phyloP scores from a whole-genome alignment of 1,284 basidiomycete genomes.

The Waitea zeae region DNA sequence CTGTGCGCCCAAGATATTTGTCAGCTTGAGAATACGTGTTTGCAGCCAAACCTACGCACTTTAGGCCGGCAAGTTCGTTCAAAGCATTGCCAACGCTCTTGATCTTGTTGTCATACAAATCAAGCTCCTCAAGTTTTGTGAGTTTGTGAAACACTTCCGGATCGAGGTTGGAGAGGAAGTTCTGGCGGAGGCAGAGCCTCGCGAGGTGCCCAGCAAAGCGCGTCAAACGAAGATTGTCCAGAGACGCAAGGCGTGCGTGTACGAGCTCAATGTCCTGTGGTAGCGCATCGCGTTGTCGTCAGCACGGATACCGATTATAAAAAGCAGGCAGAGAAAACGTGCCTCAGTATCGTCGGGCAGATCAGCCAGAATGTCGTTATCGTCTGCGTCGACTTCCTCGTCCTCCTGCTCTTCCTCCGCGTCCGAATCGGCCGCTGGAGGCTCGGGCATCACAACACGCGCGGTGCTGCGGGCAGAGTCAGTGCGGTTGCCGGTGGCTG shows the following conservation, averaged over 20 bases:
- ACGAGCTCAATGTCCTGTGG: constrained; percentile 88
- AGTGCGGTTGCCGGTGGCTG: too few species aligned
- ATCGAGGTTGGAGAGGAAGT: constrained; percentile 62
- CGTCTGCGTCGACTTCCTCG: constrained; percentile 18
- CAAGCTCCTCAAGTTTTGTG: constrained; percentile 68
- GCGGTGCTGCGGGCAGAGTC: too few species aligned
- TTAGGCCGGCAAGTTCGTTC: constrained; percentile 40
- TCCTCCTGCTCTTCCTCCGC: constrained; percentile 9
- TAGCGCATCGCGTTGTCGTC: too few species aligned
- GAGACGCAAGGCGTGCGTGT: constrained; percentile 59
- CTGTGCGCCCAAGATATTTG: constrained; percentile 33
- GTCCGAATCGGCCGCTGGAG: too few species aligned
- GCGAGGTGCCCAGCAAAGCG: constrained; percentile 58
- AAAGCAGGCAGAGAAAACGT: constrained; percentile 8
- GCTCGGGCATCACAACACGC: too few species aligned
- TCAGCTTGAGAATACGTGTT: too few species aligned
- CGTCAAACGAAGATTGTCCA: constrained; percentile 46
- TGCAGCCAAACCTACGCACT: constrained; percentile 41
- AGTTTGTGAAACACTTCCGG: constrained; percentile 49
- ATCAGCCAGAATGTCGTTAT: constrained; percentile 27
- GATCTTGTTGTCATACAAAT: constrained; percentile 92
- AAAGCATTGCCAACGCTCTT: constrained; percentile 56
- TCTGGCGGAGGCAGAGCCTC: constrained; percentile 81
- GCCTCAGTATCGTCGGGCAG: constrained; percentile 54
- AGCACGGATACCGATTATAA: too few species aligned